These are phyloP conservation scores for Wickerhamiella infanticola DNA, from an alignment of 1,139 yeast genomes.

Conservation along the genomic window DNA sequence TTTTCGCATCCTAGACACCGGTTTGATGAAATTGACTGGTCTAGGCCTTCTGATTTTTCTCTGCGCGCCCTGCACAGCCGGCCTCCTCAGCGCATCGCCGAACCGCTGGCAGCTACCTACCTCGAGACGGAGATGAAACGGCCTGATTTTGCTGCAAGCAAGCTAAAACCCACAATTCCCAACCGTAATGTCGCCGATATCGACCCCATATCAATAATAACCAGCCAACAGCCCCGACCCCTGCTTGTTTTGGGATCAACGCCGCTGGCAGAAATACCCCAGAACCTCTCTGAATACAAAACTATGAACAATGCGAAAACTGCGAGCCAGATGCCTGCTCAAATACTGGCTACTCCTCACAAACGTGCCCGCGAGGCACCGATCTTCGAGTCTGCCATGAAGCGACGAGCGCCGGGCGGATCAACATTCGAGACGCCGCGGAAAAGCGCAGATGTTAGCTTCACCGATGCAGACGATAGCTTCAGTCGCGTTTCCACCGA, in stretches of 20 bases:
- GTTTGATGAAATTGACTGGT: background rate
- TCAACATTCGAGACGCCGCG: background rate
- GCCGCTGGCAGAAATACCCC: background rate
- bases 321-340: background rate
- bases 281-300: background rate
- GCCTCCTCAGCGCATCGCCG: background rate
- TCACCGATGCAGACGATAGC: background rate
- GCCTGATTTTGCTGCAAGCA: background rate
- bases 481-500: background rate
- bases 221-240: background rate
- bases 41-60: background rate
- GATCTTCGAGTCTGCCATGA: background rate
- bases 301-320: background rate
- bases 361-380: background rate
- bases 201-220: background rate
- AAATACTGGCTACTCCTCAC: background rate
- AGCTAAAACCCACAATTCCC: background rate
- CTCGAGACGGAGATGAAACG: background rate
- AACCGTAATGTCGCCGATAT: background rate
- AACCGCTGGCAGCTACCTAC: conserved; percentile 1
- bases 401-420: background rate
- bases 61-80: background rate
- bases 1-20: background rate
- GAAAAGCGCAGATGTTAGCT: background rate
- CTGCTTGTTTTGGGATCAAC: background rate